Conservation (phyloP, 2,329 filamentous ascomycete genomes). For the Aspergillus novoparasiticus region DNA sequence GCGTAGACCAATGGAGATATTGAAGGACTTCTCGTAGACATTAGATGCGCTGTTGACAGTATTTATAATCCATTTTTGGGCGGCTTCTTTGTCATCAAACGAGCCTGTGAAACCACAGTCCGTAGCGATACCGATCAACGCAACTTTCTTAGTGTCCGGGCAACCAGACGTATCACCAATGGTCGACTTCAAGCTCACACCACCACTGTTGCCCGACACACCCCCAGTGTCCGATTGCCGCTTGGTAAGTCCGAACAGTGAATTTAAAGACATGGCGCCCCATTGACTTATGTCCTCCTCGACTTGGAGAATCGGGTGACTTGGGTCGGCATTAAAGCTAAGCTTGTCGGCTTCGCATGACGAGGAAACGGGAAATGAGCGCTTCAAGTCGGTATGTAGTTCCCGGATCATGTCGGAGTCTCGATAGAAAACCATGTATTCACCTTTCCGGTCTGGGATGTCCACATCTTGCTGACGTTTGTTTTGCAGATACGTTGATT, state of each 20-base stretch:
- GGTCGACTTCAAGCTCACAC: slow-evolving; percentile 73
- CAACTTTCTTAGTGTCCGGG: slow-evolving; percentile 85
- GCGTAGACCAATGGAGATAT: slow-evolving; percentile 86
- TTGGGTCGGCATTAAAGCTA: slow-evolving; percentile 72
- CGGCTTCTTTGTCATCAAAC: slow-evolving; percentile 68
- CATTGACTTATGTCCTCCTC: slow-evolving; percentile 58
- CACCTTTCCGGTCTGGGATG: slow-evolving; percentile 58
- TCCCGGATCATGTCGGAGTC: slow-evolving; percentile 75
- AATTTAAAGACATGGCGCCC: slow-evolving; percentile 62
- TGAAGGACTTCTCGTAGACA: slow-evolving; percentile 88
- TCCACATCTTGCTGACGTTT: slow-evolving; percentile 72
- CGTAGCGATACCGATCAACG: slow-evolving; percentile 85
- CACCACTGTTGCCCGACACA: slow-evolving; percentile 72
- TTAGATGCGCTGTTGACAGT: slow-evolving; percentile 85
- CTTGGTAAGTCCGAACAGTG: slow-evolving; percentile 67
- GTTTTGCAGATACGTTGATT: slow-evolving; percentile 71
- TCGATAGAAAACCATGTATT: slow-evolving; percentile 88
- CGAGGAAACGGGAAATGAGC: slow-evolving; percentile 50
- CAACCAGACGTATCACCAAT: slow-evolving; percentile 87
- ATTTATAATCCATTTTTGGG: slow-evolving; percentile 74
- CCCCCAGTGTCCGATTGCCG: slow-evolving; percentile 70
- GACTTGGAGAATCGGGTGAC: slow-evolving; percentile 65
- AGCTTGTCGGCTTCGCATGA: slow-evolving; percentile 76
- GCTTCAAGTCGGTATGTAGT: slow-evolving; percentile 64
- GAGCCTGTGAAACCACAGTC: slow-evolving; percentile 83